These are phyloP conservation scores for Ceratobasidium sp. DNA, from an alignment of 1,284 basidiomycete species.

Conservation along the genomic window DNA sequence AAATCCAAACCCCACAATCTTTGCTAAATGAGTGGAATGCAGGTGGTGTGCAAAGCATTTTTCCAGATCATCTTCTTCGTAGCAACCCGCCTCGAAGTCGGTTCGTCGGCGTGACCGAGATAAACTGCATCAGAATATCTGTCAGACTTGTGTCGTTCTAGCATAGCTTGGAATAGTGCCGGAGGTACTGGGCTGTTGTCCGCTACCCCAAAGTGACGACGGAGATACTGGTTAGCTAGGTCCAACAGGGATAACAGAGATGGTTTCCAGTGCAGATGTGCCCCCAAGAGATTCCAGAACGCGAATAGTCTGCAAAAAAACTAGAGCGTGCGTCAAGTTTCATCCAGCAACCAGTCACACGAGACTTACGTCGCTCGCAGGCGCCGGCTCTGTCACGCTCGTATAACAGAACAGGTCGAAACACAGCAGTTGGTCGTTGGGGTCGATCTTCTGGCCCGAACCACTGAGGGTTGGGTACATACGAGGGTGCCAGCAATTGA, in stretches of 20 bases:
- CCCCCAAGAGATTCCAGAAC: slow-evolving; percentile 43
- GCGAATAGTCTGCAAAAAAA: slow-evolving; percentile 41
- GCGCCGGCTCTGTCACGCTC: slow-evolving; percentile 54
- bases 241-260: slow-evolving; percentile 37
- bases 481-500: neutral
- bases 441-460: slow-evolving; percentile 54
- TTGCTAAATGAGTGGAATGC: slow-evolving; percentile 43
- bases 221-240: slow-evolving; percentile 43
- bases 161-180: neutral
- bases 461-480: neutral
- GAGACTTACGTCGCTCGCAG: slow-evolving; percentile 31
- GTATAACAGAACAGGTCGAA: slow-evolving; percentile 65
- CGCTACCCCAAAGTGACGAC: slow-evolving; percentile 38
- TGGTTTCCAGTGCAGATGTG: slow-evolving; percentile 42
- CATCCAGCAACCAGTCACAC: neutral
- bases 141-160: neutral
- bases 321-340: slow-evolving; percentile 15
- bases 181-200: slow-evolving; percentile 5
- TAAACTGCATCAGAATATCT: slow-evolving; percentile 59
- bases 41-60: slow-evolving; percentile 65
- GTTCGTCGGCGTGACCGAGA: slow-evolving; percentile 73
- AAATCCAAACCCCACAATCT: slow-evolving; percentile 94
- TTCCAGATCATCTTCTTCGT: slow-evolving; percentile 50
- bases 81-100: slow-evolving; percentile 64
- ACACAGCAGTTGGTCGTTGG: slow-evolving; percentile 65